Conservation (phyloP, 2,329 filamentous ascomycete genomes). For the Monilinia vaccinii-corymbosi region DNA sequence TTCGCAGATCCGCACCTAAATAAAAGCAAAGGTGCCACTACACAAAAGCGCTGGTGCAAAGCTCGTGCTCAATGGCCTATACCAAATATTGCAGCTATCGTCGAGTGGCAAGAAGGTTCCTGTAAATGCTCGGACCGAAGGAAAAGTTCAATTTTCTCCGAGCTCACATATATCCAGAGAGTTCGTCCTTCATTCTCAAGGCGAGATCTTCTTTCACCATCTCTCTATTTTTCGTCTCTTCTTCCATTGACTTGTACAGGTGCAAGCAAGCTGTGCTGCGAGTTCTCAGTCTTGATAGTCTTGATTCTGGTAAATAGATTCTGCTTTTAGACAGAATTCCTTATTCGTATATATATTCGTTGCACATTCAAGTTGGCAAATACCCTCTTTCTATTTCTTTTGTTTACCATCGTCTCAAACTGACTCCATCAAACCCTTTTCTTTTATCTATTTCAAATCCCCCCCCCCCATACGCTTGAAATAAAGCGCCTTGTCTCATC, state of each 20-base stretch:
- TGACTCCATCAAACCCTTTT: neutral
- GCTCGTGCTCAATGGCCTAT: neutral
- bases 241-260: neutral
- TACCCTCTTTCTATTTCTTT: neutral
- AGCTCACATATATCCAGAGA: neutral
- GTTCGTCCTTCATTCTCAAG: too few species aligned
- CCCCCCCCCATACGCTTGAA: neutral
- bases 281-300: neutral
- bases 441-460: neutral
- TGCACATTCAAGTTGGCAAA: neutral
- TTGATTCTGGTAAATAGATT: slow-evolving; percentile 3
- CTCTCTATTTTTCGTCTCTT: neutral
- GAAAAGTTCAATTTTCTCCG: neutral
- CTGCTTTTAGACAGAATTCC: neutral
- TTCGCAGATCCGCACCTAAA: neutral
- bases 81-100: neutral
- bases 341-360: neutral
- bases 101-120: neutral
- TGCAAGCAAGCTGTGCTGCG: neutral
- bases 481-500: neutral
- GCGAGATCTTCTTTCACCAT: neutral
- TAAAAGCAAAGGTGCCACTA: neutral
- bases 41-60: neutral
- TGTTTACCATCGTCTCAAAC: neutral
- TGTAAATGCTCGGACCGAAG: neutral